phyloP scores from a whole-genome alignment of 1,139 yeast genomes.

The Pichia sp. region DNA sequence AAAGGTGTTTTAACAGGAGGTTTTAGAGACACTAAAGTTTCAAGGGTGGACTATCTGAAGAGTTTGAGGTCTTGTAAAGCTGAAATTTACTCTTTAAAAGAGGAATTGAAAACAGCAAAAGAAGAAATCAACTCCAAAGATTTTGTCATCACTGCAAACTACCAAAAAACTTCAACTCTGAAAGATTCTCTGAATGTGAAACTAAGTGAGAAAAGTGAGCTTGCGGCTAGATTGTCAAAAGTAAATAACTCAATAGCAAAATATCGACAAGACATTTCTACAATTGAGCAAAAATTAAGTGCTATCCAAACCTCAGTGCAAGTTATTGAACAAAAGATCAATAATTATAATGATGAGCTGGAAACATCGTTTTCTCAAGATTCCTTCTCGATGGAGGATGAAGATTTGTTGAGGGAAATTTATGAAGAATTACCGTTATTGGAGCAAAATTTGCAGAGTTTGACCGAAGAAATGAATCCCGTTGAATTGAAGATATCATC shows the following conservation, averaged over 20 bases:
- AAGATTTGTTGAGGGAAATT: conserved; percentile 38
- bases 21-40: conserved; percentile 62
- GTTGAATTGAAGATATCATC: conserved; percentile 50
- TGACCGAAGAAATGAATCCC: conserved; percentile 43
- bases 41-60: conserved; percentile 68
- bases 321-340: conserved; percentile 31
- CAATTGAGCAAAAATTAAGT: conserved; percentile 33
- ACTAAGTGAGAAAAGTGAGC: conserved; percentile 40
- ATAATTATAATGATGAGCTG: conserved; percentile 49
- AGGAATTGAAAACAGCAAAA: conserved; percentile 39
- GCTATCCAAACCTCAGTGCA: conserved; percentile 27
- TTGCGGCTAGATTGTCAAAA: conserved; percentile 41
- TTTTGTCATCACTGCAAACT: conserved; percentile 45
- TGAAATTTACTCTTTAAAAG: conserved; percentile 37
- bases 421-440: conserved; percentile 38
- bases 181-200: conserved; percentile 40
- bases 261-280: conserved; percentile 39
- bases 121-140: conserved; percentile 42
- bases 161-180: conserved; percentile 41
- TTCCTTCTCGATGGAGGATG: conserved; percentile 44
- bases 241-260: conserved; percentile 40
- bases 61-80: conserved; percentile 48
- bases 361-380: conserved; percentile 50
- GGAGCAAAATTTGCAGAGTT: conserved; percentile 41
- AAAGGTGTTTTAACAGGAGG: conserved; percentile 91